Conservation (phyloP, 2,329 filamentous ascomycete genomes). For the Kalmusia sp. region DNA sequence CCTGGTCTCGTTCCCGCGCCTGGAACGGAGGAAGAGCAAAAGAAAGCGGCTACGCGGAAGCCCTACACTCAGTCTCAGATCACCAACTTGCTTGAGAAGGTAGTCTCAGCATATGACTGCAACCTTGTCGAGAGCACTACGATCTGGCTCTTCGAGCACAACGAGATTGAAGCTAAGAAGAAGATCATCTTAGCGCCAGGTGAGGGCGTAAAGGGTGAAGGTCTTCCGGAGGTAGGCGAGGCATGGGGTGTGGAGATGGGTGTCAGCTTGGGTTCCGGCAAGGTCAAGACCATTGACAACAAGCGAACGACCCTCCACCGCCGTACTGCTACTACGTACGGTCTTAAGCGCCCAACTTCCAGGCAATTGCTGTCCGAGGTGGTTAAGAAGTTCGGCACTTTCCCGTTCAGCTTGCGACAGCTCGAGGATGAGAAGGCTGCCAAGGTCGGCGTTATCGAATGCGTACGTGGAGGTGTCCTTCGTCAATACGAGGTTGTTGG, state of each 20-base stretch:
- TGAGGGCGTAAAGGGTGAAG: conserved; percentile 90
- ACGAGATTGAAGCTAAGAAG: conserved; percentile 97
- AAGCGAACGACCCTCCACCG: conserved; percentile 85
- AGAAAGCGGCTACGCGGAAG: conserved; percentile 82
- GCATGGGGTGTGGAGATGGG: conserved; percentile 98
- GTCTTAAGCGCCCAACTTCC: conserved; percentile 91
- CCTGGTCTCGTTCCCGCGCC: conserved; percentile 78
- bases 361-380: conserved; percentile 92
- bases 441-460: conserved; percentile 95
- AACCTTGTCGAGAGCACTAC: conserved; percentile 97
- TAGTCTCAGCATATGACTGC: conserved; percentile 88
- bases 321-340: conserved; percentile 89
- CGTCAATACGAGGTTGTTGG: conserved; percentile 96
- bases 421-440: conserved; percentile 95
- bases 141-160: conserved; percentile 93
- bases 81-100: conserved; percentile 85
- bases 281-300: conserved; percentile 90
- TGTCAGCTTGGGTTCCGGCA: conserved; percentile 87
- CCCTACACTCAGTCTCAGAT: conserved; percentile 86
- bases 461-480: conserved; percentile 89
- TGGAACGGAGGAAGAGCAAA: conserved; percentile 93
- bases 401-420: conserved; percentile 97
- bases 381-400: conserved; percentile 95
- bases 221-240: conserved; percentile 84
- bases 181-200: conserved; percentile 93